Evolutionary conservation across 1,284 basidiomycete genomes (phyloP).

Genomic region (Tilletia indica): DNA sequence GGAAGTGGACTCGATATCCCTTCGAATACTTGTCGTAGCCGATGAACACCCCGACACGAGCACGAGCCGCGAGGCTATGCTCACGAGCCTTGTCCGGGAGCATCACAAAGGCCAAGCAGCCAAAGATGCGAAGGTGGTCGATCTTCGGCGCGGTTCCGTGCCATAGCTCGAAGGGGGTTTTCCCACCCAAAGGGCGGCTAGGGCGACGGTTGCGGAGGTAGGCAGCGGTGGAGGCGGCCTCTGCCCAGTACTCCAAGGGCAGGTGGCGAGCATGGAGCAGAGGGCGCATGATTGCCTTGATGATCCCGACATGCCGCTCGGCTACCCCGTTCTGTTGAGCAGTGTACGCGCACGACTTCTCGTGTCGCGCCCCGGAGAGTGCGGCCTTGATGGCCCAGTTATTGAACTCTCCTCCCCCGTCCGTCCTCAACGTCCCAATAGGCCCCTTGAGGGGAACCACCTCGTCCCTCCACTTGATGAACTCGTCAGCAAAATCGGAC

Average conservation of each 20-base stretch:
- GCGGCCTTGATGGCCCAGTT: background rate
- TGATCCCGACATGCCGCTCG: background rate
- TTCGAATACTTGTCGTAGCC: constrained; percentile 7
- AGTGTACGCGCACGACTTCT: constrained; percentile 5
- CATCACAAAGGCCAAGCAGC: constrained; percentile 13
- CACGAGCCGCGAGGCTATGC: background rate
- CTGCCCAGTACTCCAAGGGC: background rate
- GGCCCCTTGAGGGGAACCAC: background rate
- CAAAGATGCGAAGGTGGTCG: constrained; percentile 11
- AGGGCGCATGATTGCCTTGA: background rate
- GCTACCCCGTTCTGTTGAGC: constrained; percentile 17
- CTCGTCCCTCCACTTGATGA: constrained; percentile 9
- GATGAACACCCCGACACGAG: constrained; percentile 9
- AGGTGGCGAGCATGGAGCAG: background rate
- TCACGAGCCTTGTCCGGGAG: background rate
- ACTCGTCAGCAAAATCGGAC: background rate
- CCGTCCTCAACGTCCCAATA: background rate
- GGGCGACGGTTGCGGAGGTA: constrained; percentile 16
- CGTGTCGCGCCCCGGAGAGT: constrained; percentile 2
- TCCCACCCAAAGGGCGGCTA: background rate
- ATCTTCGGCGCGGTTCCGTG: background rate
- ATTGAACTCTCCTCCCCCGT: constrained; percentile 7
- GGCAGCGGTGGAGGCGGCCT: constrained; percentile 1
- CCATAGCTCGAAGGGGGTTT: constrained; percentile 17
- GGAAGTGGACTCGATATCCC: constrained; percentile 1